phyloP scores from a whole-genome alignment of 352 stramenopile genomes.

The Phytophthora pisi region DNA sequence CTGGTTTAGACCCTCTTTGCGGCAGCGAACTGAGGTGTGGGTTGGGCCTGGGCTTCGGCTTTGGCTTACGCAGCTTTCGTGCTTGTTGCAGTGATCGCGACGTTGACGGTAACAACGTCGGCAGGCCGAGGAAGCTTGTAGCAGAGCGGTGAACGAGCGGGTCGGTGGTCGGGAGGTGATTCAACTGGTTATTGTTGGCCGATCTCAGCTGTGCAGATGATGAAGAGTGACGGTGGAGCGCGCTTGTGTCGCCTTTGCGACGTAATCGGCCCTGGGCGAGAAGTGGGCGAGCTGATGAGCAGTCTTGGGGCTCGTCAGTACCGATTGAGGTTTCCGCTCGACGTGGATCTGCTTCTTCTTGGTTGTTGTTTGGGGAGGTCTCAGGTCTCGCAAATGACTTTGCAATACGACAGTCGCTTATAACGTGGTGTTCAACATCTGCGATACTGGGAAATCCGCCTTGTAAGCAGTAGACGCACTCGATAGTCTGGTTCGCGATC shows the following conservation, averaged over 20 bases:
- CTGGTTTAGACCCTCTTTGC: constrained; percentile 2
- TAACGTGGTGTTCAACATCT: constrained; percentile 41
- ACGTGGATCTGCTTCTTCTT: constrained; percentile 17
- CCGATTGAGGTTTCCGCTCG: neutral
- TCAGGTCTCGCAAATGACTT: constrained; percentile 32
- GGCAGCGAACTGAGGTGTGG: constrained; percentile 22
- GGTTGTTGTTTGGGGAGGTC: constrained; percentile 8
- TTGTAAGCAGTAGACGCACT: constrained; percentile 60
- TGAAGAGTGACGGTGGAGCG: constrained; percentile 9
- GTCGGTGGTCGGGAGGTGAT: neutral
- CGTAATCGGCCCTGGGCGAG: constrained; percentile 44
- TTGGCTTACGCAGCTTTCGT: constrained; percentile 13
- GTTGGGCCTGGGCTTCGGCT: constrained; percentile 12
- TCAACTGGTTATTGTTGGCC: constrained; percentile 1
- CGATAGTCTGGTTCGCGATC: constrained; percentile 9
- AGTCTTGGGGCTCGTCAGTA: neutral
- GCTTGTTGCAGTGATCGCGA: neutral
- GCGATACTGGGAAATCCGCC: constrained; percentile 27
- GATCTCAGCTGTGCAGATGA: neutral
- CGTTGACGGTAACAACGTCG: neutral
- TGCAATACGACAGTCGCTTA: constrained; percentile 45
- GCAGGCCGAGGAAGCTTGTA: neutral
- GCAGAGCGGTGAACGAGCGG: neutral
- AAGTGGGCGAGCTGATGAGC: constrained; percentile 4
- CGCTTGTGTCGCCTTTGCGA: constrained; percentile 30